Conservation (phyloP, 257 asterid genomes). For the Solanum paucissectum region DNA sequence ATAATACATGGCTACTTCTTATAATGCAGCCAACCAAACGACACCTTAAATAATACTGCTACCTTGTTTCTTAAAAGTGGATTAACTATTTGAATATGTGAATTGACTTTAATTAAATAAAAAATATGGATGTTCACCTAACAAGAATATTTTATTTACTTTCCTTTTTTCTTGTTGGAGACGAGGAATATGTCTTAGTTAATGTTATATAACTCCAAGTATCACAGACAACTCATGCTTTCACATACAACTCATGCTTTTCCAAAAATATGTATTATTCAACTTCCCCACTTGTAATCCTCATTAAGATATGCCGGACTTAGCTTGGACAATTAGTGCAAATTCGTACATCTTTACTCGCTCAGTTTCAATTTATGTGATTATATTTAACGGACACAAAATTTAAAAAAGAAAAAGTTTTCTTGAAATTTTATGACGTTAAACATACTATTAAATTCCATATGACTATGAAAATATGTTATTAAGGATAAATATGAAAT, state of each 20-base stretch:
- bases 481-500: not conserved
- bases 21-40: too few relatives aligned
- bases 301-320: not conserved
- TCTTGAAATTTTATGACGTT: not conserved
- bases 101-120: not conserved
- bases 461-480: not conserved
- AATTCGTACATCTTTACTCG: not conserved
- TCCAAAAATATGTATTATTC: not conserved
- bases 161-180: not conserved
- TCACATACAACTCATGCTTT: not conserved
- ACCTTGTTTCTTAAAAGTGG: not conserved
- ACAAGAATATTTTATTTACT: not conserved
- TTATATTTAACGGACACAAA: too few relatives aligned
- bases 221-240: not conserved
- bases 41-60: not conserved
- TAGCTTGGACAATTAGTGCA: not conserved
- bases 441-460: not conserved
- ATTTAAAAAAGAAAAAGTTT: not conserved
- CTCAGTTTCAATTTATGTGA: not conserved
- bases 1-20: too few relatives aligned
- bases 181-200: not conserved
- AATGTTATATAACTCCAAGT: not conserved
- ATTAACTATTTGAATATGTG: not conserved
- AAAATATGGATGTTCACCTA: not conserved
- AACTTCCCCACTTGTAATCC: not conserved